Conservation (phyloP, 805 yeast species). For the Sugiyamaella chiloensis region DNA sequence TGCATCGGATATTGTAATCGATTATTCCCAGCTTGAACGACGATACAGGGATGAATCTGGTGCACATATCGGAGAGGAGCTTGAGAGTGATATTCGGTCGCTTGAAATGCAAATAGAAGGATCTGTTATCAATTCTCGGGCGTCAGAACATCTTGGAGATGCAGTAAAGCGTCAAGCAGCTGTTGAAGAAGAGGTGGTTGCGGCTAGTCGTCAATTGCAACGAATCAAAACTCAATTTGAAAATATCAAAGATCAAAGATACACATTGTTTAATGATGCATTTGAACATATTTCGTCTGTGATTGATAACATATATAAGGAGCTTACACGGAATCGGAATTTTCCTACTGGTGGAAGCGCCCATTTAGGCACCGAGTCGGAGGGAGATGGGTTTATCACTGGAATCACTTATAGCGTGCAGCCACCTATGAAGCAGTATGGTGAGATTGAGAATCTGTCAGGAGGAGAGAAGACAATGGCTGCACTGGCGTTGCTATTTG, state of each 20-base stretch:
- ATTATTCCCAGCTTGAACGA: slow-evolving; percentile 35
- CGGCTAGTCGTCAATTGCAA: slow-evolving; percentile 56
- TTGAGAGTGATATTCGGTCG: slow-evolving; percentile 28
- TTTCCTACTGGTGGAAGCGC: slow-evolving; percentile 93
- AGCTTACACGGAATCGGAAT: slow-evolving; percentile 67
- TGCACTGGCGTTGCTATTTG: slow-evolving; percentile 86
- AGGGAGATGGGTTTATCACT: slow-evolving; percentile 79
- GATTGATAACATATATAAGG: slow-evolving; percentile 79
- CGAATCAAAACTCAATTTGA: slow-evolving; percentile 54
- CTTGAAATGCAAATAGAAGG: slow-evolving; percentile 30
- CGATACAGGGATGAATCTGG: slow-evolving; percentile 31
- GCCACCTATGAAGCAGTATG: slow-evolving; percentile 92
- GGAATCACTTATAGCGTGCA: slow-evolving; percentile 91
- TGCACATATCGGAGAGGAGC: slow-evolving; percentile 24
- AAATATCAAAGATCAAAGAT: slow-evolving; percentile 56
- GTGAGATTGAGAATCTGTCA: slow-evolving; percentile 86
- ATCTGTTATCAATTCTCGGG: slow-evolving; percentile 79
- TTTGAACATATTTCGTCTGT: slow-evolving; percentile 70
- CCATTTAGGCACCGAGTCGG: slow-evolving; percentile 77
- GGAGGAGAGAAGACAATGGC: slow-evolving; percentile 98
- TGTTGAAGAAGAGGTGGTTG: slow-evolving; percentile 61
- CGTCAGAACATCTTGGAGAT: slow-evolving; percentile 69
- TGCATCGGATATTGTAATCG: slow-evolving; percentile 18
- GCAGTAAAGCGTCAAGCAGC: slow-evolving; percentile 58
- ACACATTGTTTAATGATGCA: slow-evolving; percentile 62